Evolutionary conservation across 139 green algal species (phyloP).

Genomic region (Auxenochlorella protothecoides): DNA sequence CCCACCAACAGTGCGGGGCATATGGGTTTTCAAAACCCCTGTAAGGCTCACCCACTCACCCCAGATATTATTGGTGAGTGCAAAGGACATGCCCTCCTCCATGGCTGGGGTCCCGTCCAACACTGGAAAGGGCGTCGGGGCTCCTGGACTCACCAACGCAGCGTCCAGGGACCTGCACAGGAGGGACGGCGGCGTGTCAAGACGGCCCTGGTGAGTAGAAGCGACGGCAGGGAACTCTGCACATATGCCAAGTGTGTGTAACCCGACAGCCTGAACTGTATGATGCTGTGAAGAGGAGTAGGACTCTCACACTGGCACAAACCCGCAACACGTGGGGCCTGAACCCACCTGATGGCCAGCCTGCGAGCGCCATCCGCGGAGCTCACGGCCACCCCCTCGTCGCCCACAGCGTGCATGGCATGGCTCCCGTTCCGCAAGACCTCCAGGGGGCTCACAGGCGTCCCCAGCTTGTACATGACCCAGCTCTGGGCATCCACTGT

Average conservation of each 20-base stretch:
- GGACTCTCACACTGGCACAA: not conserved
- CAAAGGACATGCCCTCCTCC: constrained; percentile 27
- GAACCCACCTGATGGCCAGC: constrained; percentile 17
- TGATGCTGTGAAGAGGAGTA: not conserved
- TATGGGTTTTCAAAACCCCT: too few relatives aligned
- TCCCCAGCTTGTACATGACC: constrained; percentile 42
- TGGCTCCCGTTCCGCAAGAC: constrained; percentile 50
- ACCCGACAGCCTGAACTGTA: not conserved
- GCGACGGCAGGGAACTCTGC: too few relatives aligned
- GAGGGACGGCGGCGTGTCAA: too few relatives aligned
- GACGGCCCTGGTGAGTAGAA: too few relatives aligned
- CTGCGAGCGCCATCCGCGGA: not conserved
- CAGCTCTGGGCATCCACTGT: constrained; percentile 28
- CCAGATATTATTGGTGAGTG: constrained; percentile 44
- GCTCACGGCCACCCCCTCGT: constrained; percentile 28
- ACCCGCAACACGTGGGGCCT: too few relatives aligned
- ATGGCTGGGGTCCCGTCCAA: constrained; percentile 23
- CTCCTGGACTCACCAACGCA: constrained; percentile 31
- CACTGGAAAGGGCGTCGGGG: constrained; percentile 27
- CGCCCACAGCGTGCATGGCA: constrained; percentile 34
- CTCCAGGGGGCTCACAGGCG: constrained; percentile 28
- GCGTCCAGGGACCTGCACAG: constrained; percentile 33
- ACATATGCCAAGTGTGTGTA: too few relatives aligned
- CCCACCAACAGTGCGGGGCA: too few relatives aligned
- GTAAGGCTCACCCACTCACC: constrained; percentile 5